Conservation (phyloP, 2,329 filamentous ascomycete genomes). For the Cladosporium sp. region DNA sequence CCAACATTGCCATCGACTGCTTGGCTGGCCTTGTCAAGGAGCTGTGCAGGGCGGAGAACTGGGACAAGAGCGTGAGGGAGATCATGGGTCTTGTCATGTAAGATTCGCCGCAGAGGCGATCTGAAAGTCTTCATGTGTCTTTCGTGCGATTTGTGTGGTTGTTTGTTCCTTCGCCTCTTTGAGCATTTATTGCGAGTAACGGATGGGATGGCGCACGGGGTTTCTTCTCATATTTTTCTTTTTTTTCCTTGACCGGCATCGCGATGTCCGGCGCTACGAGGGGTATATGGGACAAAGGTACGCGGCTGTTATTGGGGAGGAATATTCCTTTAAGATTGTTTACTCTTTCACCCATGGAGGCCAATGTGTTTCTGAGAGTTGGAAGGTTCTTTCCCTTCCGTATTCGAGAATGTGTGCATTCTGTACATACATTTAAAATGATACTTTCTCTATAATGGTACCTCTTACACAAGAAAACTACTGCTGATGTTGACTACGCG, state of each 20-base stretch:
- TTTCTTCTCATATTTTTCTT: background rate
- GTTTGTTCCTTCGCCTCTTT: background rate
- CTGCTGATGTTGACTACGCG: background rate
- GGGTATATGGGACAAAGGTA: background rate
- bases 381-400: background rate
- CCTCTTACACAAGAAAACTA: background rate
- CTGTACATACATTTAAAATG: background rate
- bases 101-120: background rate
- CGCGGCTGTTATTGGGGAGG: background rate
- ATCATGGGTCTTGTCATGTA: slow-evolving; percentile 24
- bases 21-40: slow-evolving; percentile 28
- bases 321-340: background rate
- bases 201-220: background rate
- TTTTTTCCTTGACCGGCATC: slow-evolving; percentile 12
- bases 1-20: slow-evolving; percentile 30
- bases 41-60: slow-evolving; percentile 33
- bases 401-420: background rate
- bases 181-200: slow-evolving; percentile 12
- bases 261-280: slow-evolving; percentile 11
- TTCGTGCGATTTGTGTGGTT: background rate
- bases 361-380: background rate
- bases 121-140: background rate
- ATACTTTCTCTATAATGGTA: background rate
- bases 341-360: background rate
- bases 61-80: slow-evolving; percentile 29